Evolutionary conservation across 1,284 basidiomycete species (phyloP).

Genomic region (Boletellus sp.): DNA sequence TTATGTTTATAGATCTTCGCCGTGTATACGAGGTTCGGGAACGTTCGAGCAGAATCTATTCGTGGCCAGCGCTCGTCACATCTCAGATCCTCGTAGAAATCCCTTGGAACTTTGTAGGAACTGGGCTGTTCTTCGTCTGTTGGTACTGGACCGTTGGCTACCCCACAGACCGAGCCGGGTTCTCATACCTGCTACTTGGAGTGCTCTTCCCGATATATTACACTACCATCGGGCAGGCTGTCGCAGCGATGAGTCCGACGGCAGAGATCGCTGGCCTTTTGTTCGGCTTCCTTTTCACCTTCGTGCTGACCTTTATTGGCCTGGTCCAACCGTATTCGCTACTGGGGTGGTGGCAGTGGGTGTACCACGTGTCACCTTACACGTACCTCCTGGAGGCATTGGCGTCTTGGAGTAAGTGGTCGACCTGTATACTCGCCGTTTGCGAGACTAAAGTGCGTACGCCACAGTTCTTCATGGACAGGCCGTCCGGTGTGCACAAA

Average conservation of each 20-base stretch:
- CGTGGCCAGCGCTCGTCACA: conserved; percentile 72
- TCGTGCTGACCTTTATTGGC: conserved; percentile 66
- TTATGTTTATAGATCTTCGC: conserved; percentile 33
- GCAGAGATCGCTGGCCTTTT: conserved; percentile 62
- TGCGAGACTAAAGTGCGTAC: neutral
- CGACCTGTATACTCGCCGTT: neutral
- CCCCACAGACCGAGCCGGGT: conserved; percentile 47
- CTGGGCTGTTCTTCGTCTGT: conserved; percentile 57
- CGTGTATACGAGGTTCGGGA: conserved; percentile 72
- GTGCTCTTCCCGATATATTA: conserved; percentile 52
- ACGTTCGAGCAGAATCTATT: conserved; percentile 75
- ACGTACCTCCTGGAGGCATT: conserved; percentile 66
- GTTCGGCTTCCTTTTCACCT: conserved; percentile 67
- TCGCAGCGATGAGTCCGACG: conserved; percentile 64
- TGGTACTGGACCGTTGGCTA: conserved; percentile 73
- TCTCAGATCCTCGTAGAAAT: conserved; percentile 61
- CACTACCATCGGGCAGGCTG: conserved; percentile 55
- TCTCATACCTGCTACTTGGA: conserved; percentile 48
- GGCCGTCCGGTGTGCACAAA: conserved; percentile 55
- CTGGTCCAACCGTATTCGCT: conserved; percentile 60
- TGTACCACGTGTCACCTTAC: conserved; percentile 78
- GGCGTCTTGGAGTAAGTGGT: conserved; percentile 37
- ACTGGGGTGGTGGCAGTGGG: conserved; percentile 82
- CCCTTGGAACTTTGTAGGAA: conserved; percentile 64
- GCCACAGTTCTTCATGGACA: conserved; percentile 47